Evolutionary conservation across 2,329 filamentous ascomycete species (phyloP).

Genomic region (Aspergillus sp.): DNA sequence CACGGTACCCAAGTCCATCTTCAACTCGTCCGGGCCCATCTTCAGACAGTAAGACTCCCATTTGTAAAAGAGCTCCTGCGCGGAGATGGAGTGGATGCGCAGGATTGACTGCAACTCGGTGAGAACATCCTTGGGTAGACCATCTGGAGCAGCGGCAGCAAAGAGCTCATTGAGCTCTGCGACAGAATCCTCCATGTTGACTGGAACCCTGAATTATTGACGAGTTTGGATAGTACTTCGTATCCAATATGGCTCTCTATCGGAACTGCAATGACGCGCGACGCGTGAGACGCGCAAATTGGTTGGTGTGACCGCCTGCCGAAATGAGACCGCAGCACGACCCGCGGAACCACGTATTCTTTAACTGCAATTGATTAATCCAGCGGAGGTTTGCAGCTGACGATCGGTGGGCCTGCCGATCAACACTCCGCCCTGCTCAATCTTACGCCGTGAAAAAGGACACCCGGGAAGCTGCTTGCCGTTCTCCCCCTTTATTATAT

Average conservation of each 20-base stretch:
- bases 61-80: conserved; percentile 93
- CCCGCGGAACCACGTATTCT: neutral
- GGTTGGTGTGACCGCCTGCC: neutral
- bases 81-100: conserved; percentile 75
- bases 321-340: neutral
- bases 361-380: neutral
- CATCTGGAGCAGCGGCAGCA: conserved; percentile 53
- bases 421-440: conserved; percentile 8
- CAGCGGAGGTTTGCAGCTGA: neutral
- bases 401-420: conserved; percentile 23
- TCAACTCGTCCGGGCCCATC: conserved; percentile 79
- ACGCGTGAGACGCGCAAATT: neutral
- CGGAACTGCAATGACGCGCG: neutral
- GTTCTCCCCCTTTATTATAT: neutral
- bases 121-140: conserved; percentile 75
- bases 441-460: conserved; percentile 1
- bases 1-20: conserved; percentile 68
- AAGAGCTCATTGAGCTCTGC: conserved; percentile 63
- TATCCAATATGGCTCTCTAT: neutral
- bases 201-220: neutral
- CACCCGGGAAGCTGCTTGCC: neutral
- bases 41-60: conserved; percentile 98
- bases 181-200: conserved; percentile 52
- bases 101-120: conserved; percentile 83
- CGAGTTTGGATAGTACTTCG: neutral